A percentile compares a stretch with the other conserved stretches of the same genome.
These are phyloP conservation scores for Spergularia azorica DNA, from an alignment of 179 eudicot species.

Conservation along the genomic window DNA sequence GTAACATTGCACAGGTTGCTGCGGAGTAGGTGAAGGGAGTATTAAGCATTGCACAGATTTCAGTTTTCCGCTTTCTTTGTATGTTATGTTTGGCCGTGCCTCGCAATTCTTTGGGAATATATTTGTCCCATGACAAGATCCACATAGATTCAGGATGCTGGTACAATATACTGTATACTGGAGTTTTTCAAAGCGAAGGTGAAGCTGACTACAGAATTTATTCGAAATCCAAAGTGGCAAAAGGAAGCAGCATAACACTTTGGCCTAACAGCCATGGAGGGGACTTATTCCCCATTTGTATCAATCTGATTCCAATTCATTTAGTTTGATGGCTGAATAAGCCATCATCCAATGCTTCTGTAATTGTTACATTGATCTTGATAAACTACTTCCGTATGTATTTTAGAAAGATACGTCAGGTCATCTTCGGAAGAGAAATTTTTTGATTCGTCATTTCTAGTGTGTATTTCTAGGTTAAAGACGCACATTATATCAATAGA, in stretches of 20 bases:
- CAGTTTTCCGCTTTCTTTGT: slow-evolving; percentile 24
- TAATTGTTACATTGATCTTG: slow-evolving; percentile 23
- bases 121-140: slow-evolving; percentile 5
- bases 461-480: slow-evolving; percentile 18
- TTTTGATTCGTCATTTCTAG: slow-evolving; percentile 28
- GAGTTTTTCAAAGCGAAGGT: slow-evolving; percentile 20
- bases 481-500: slow-evolving; percentile 13
- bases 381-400: slow-evolving; percentile 31
- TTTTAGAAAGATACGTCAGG: slow-evolving; percentile 13
- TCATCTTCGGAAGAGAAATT: slow-evolving; percentile 12
- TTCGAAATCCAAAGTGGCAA: slow-evolving; percentile 15
- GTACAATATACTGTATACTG: slow-evolving; percentile 24
- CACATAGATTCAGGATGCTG: slow-evolving; percentile 14
- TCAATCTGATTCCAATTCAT: slow-evolving; percentile 33
- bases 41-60: slow-evolving; percentile 11
- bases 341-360: slow-evolving; percentile 31
- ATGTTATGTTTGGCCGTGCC: slow-evolving; percentile 24
- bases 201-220: slow-evolving; percentile 12
- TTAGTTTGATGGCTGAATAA: slow-evolving; percentile 25
- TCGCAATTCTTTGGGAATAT: slow-evolving; percentile 23
- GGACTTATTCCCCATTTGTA: slow-evolving; percentile 33
- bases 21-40: slow-evolving; percentile 36
- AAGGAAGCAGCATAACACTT: slow-evolving; percentile 19
- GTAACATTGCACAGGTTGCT: slow-evolving; percentile 28
- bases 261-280: slow-evolving; percentile 24